These are phyloP conservation scores for Fraxinus xanthoxyloides DNA, from an alignment of 305 asterid genomes.

Conservation along the genomic window DNA sequence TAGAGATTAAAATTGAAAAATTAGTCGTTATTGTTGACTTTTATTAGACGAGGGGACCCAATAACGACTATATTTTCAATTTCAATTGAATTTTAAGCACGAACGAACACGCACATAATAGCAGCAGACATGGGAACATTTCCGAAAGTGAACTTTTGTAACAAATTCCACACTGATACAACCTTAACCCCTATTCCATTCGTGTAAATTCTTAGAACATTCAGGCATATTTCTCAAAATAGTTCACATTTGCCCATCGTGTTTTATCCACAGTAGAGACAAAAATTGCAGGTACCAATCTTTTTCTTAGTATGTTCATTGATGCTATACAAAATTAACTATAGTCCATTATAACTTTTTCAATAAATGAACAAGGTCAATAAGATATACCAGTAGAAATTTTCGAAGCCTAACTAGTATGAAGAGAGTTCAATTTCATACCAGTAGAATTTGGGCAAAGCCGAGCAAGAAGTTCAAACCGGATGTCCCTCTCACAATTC, in stretches of 20 bases:
- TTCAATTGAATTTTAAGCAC: too few species aligned
- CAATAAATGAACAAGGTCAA: background rate
- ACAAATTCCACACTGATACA: background rate
- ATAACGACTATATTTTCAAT: too few species aligned
- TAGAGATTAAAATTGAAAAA: too few species aligned
- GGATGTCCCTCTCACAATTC: constrained; percentile 92
- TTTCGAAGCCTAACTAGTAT: background rate
- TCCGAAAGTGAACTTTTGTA: background rate
- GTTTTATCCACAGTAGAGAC: background rate
- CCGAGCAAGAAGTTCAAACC: constrained; percentile 90
- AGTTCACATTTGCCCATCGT: background rate
- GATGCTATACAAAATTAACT: background rate
- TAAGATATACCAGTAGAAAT: background rate
- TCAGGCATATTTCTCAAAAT: background rate
- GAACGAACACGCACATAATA: too few species aligned
- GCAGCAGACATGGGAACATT: background rate
- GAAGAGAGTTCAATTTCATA: constrained; percentile 20
- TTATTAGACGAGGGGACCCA: too few species aligned
- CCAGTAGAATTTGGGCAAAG: constrained; percentile 98
- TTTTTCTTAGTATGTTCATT: background rate
- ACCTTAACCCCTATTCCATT: background rate
- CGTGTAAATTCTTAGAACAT: background rate
- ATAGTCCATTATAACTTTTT: background rate
- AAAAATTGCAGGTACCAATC: background rate
- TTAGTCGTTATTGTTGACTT: too few species aligned